Evolutionary conservation across 2,329 filamentous ascomycete species (phyloP), one percentile per base, ranked within the genome.

Genomic region (Acephala macrosclerotiorum): DNA sequence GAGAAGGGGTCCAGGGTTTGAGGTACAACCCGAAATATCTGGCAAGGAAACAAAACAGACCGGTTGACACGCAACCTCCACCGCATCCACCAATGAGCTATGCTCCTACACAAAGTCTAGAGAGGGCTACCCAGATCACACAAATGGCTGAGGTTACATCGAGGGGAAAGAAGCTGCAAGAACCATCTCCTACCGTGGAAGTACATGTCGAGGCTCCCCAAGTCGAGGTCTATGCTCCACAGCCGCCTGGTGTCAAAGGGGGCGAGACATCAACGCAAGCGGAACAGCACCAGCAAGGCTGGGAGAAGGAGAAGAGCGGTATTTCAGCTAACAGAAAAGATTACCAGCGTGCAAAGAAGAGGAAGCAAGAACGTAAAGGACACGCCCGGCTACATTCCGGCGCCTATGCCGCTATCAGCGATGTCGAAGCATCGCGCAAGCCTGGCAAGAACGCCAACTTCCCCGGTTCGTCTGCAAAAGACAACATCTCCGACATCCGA

Each of bases 1-100:
- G 82, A 60, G 81, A 83, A 70, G 79, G 74, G 12, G 63, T 71
- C 57, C 16, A 26, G 36, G 29, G 11, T 3, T 49, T 64, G 58
- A 60, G 57, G 45, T 60, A 60, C 36, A 60, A 60, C 35, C 26
- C 36, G 22, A 57, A 61, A 26, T 61, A 61, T 29, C 42, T 47
- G 8, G 20, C 29, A 25, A 25, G 12, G 29, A 33, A 8, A 22
- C 38, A 60, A 22, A 2, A 36, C 16, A 18, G 26, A 22, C 36
- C 53, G 11, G 38, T 65, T 11, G 53, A 38, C 42, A 65, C n/a
- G 12, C 68, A 66, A 55, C 71, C 71, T 1, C 26, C 12, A 22
- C 56, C 60, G 33, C 26, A 49, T 3, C 49, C 59, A 25, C 70
- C 68, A 36, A 74, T 74, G 72, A 68, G 53, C 67, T 74, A 74